Conservation (phyloP, 306 rosid genomes). For the Lathyrus tuberosus region DNA sequence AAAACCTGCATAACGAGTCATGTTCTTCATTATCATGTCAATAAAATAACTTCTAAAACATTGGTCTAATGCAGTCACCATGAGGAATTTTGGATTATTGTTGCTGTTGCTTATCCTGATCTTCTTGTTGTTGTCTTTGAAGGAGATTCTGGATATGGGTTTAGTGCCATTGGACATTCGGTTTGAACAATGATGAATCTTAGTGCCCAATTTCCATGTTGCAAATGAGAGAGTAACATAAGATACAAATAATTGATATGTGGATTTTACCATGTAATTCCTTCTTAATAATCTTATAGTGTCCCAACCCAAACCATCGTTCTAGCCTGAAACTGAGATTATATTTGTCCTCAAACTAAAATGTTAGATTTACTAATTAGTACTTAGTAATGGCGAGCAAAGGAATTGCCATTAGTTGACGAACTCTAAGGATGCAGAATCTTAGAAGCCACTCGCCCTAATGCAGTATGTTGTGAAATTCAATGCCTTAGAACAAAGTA, state of each 20-base stretch:
- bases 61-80: too few relatives aligned
- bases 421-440: too few relatives aligned
- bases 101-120: constrained; percentile 79
- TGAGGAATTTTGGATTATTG: too few relatives aligned
- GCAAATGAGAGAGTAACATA: not conserved
- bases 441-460: too few relatives aligned
- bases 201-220: not conserved
- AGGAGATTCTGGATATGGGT: constrained; percentile 96
- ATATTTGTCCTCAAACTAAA: constrained; percentile 10
- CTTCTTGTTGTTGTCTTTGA: constrained; percentile 89
- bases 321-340: not conserved
- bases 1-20: too few relatives aligned
- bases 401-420: too few relatives aligned
- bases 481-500: too few relatives aligned
- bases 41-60: too few relatives aligned
- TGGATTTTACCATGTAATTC: not conserved
- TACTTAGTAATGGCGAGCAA: not conserved
- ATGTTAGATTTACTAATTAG: too few relatives aligned
- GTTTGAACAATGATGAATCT: not conserved
- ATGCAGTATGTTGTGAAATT: too few relatives aligned
- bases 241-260: not conserved
- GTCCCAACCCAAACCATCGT: not conserved
- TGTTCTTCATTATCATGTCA: too few relatives aligned
- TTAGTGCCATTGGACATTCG: constrained; percentile 54
- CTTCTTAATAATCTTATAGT: not conserved